Conservation (phyloP, 2,329 filamentous ascomycete species). For the Alternaria infectoria region DNA sequence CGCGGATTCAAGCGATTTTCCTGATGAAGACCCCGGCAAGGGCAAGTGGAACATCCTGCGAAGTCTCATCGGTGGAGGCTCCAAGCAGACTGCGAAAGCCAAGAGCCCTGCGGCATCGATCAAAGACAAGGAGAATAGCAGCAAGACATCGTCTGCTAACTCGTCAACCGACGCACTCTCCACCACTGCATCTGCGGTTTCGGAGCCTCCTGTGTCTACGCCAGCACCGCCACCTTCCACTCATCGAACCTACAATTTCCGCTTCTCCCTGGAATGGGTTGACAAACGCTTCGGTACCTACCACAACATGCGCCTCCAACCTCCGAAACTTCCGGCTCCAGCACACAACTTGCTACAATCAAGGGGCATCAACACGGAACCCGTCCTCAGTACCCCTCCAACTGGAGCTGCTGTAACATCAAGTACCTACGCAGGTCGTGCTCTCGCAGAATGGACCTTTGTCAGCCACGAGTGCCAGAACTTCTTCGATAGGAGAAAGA, state of each 20-base stretch:
- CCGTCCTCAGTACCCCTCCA: conserved; percentile 41
- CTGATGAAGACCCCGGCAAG: conserved; percentile 57
- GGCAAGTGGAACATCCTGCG: conserved; percentile 66
- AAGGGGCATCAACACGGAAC: conserved; percentile 38
- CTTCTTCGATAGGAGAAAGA: conserved; percentile 76
- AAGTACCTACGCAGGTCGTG: conserved; percentile 70
- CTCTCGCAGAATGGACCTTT: conserved; percentile 78
- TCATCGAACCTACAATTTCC: conserved; percentile 70
- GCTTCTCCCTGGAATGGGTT: conserved; percentile 74
- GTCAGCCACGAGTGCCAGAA: conserved; percentile 80
- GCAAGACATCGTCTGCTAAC: conserved; percentile 10
- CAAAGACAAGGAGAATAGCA: conserved; percentile 33
- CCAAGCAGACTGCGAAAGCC: conserved; percentile 50
- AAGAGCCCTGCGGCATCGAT: conserved; percentile 38
- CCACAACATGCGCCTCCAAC: conserved; percentile 67
- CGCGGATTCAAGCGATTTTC: conserved; percentile 42
- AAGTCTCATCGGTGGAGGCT: conserved; percentile 64
- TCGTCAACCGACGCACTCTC: conserved; percentile 8
- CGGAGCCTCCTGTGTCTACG: conserved; percentile 9
- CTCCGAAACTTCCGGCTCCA: conserved; percentile 72
- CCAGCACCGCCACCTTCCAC: conserved; percentile 57
- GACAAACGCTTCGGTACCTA: conserved; percentile 62
- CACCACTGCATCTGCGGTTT: conserved; percentile 7
- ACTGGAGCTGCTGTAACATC: conserved; percentile 45
- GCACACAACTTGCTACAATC: conserved; percentile 69